Evolutionary conservation across 108 stramenopile species (phyloP).

Genomic region (Stephanodiscus triporus): DNA sequence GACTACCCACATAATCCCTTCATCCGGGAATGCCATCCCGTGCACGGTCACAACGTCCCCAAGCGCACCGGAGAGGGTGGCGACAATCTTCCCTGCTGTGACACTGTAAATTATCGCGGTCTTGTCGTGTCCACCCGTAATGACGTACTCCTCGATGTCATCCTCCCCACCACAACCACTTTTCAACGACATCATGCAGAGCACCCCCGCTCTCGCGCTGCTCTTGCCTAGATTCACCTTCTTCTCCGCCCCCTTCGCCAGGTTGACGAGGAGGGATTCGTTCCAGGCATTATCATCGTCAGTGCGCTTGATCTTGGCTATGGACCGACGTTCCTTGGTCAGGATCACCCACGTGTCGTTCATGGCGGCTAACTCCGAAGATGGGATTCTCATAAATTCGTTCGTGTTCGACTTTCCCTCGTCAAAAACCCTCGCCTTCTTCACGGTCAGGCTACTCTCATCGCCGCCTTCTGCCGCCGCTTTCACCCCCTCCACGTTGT

Average conservation of each 20-base stretch:
- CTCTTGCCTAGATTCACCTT: conserved; percentile 62
- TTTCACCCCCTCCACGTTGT: background rate
- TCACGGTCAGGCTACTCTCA: background rate
- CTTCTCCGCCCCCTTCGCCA: conserved; percentile 29
- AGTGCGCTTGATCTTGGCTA: conserved; percentile 31
- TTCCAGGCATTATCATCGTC: conserved; percentile 19
- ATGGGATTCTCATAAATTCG: conserved; percentile 42
- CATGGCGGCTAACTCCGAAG: conserved; percentile 53
- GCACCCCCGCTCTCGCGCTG: conserved; percentile 56
- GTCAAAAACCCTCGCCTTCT: conserved; percentile 25
- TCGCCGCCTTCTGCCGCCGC: background rate
- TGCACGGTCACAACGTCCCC: conserved; percentile 30
- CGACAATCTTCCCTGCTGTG: conserved; percentile 44
- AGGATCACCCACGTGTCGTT: conserved; percentile 59
- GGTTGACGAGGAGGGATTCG: conserved; percentile 35
- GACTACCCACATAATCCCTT: conserved; percentile 23
- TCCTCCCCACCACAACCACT: background rate
- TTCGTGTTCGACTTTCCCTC: background rate
- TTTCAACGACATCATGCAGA: conserved; percentile 33
- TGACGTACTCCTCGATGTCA: conserved; percentile 34
- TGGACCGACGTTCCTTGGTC: conserved; percentile 19
- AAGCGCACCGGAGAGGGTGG: conserved; percentile 34
- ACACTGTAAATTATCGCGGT: conserved; percentile 70
- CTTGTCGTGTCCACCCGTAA: conserved; percentile 77
- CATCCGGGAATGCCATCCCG: conserved; percentile 20